Percentiles rank a stretch among this genome's conserved stretches.
Evolutionary conservation across 768 basidiomycete species (phyloP).

Genomic region (Lactifluus volemus): DNA sequence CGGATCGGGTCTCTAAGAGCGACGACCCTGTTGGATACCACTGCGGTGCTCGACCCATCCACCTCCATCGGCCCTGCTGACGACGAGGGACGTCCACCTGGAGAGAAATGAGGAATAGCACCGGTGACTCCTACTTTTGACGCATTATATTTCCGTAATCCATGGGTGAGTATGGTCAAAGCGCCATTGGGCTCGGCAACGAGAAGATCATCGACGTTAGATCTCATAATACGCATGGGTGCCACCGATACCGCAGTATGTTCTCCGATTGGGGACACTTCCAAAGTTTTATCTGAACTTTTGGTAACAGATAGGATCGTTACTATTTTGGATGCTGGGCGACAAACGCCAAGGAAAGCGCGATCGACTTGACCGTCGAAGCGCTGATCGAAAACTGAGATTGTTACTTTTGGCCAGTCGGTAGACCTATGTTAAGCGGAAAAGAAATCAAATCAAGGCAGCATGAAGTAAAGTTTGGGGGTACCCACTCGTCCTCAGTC

Average conservation of each 20-base stretch:
- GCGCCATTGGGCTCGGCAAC: constrained; percentile 48
- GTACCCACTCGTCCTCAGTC: constrained; percentile 38
- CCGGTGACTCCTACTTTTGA: neutral
- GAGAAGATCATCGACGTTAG: constrained; percentile 58
- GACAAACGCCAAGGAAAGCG: constrained; percentile 46
- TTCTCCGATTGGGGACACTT: constrained; percentile 32
- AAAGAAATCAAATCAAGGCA: neutral
- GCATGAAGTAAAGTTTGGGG: neutral
- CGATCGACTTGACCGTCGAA: constrained; percentile 47
- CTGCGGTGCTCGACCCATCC: constrained; percentile 2
- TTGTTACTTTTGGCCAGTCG: constrained; percentile 41
- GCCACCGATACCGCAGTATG: constrained; percentile 43
- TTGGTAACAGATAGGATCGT: constrained; percentile 42
- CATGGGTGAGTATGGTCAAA: constrained; percentile 56
- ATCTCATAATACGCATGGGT: constrained; percentile 55
- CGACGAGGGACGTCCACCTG: neutral
- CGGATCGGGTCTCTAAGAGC: constrained; percentile 40
- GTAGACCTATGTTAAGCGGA: constrained; percentile 6
- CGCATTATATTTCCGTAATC: constrained; percentile 32
- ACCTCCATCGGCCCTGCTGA: constrained; percentile 4
- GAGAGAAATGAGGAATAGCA: neutral
- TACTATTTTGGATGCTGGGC: constrained; percentile 38
- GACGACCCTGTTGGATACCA: constrained; percentile 28
- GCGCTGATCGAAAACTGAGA: constrained; percentile 56
- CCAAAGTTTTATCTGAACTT: constrained; percentile 34